Evolutionary conservation across 1,284 basidiomycete genomes (phyloP), one percentile per base, ranked within the genome.

Genomic region (Sporisorium scitamineum): DNA sequence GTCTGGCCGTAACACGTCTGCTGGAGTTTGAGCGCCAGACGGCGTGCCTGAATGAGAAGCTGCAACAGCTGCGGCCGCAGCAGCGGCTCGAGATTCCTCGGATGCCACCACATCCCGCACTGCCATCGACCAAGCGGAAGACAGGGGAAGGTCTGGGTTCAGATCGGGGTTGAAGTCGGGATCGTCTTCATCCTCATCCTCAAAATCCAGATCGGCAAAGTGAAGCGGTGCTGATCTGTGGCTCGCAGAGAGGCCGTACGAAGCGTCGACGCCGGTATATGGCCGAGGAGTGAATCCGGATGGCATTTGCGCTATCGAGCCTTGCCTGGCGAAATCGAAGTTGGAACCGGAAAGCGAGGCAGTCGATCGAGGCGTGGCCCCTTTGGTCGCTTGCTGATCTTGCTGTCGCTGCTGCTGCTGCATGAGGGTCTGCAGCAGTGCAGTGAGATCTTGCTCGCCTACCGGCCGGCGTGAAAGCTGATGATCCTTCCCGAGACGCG

Each of bases 141-240:
- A 64, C 24, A 76, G 54, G 16, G 78, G 78, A 44, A 78, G 64
- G 26, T 76, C 63, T 7, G 74, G 70, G 26, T 76, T 76, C 24
- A 76, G 48, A 37, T 76, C 70, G 16, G 74, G 74, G 24, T 76
- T 76, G 56, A 79, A 79, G 55, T 79, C 78, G 1, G 78, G 78
- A 57, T 81, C 80, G 51, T 81, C 80, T 32, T 63, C 70, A 27
- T 81, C 80, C 47, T 81, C 80, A 7, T 80, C 79, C 31, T 81
- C 80, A 39, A 80, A 76, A 37, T 68, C 67, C 4, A 79, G 70
- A 39, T 80, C 75, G 24, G 76, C 76, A 58, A 81, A 80, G 27
- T 70, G 42, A 22, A 76, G 55, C 31, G 70, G 44, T 20, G 55
- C 57, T 18, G 54, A 54, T 7, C 34, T 50, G 26, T 29, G 32